Percentiles rank a stretch among this genome's conserved stretches.
These are phyloP conservation scores for Gossypioides kirkii DNA, from an alignment of 345 rosid genomes.

Conservation along the genomic window DNA sequence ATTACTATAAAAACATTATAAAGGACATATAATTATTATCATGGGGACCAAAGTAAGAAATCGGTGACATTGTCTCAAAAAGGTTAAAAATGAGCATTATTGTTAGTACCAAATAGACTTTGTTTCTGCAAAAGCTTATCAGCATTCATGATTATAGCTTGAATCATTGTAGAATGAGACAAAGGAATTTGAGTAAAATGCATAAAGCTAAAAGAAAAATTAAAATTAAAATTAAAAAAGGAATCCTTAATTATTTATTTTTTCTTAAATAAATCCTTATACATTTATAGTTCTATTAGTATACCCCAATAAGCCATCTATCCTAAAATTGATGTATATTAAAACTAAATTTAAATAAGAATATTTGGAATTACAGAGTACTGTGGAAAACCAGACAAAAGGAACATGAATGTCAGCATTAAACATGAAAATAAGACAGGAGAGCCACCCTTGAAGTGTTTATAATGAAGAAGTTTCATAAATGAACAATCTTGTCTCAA, in stretches of 20 bases:
- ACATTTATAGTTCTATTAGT: too few species aligned
- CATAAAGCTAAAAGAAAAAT: neutral
- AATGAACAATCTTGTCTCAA: neutral
- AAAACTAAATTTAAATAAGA: too few species aligned
- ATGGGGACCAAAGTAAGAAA: constrained; percentile 4
- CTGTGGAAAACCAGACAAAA: too few species aligned
- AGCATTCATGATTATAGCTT: neutral
- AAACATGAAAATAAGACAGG: neutral
- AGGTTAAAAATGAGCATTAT: neutral
- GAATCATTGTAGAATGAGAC: neutral
- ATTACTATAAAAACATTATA: neutral
- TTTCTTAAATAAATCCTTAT: neutral
- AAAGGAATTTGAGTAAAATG: neutral
- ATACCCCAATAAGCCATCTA: too few species aligned
- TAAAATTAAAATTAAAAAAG: neutral
- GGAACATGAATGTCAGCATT: too few species aligned
- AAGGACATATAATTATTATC: neutral
- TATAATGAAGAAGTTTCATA: neutral
- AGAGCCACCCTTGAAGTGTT: neutral
- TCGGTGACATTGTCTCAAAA: neutral
- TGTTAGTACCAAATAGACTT: neutral
- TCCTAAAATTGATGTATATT: too few species aligned
- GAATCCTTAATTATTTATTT: neutral
- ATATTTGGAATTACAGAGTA: too few species aligned
- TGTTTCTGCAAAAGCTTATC: neutral